Evolutionary conservation across 371 early-diverging fungal genomes (phyloP), one percentile per base, ranked within the genome.

Genomic region (Conidiobolus incongruus): DNA sequence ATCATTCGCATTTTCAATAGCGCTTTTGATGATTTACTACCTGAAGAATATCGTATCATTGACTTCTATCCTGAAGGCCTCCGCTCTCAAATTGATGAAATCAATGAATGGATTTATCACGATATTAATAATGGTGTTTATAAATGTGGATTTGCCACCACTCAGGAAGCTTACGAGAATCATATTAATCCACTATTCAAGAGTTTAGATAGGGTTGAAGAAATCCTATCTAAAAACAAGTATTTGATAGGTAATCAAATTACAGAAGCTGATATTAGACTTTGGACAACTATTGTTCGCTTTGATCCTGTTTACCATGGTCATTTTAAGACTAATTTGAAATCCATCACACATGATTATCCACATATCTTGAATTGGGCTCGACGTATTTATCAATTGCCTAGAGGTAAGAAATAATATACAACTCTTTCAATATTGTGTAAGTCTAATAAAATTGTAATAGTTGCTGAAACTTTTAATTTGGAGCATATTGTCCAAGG

Each of bases 401-500:
- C 78, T 8, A 72, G 72, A 50, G 56, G 62, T 65, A 56, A 52
- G 45, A n/a, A n/a, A 40, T n/a, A 31, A 22, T 15, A 22, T n/a
- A 22, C 23, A 46, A 30, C 35, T 23, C 16, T 24, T n/a, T n/a
- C 29, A 16, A 22, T 23, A 10, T 30, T 37, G 12, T 10, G 29
- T 12, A 24, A 13, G 31, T 15, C 40, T 10, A 29, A 16, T 1
- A 21, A 47, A 16, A 16, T 23, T 34, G n/a, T n/a, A n/a, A 12
- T 55, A 60, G 64, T 78, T 38, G 60, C 61, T 3, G 73, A 71
- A 21, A 89, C 89, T 0, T 77, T 86, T 32, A 72, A 88, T 58
- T 77, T 91, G 81, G 70, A 76, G 30, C 93, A 94, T 53, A 95
- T 95, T 72, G 90, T 90, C 62, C 50, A 61, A 3, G 92, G 91